Conservation (phyloP, 495 filamentous ascomycete genomes). For the Jackrogersella multiformis region DNA sequence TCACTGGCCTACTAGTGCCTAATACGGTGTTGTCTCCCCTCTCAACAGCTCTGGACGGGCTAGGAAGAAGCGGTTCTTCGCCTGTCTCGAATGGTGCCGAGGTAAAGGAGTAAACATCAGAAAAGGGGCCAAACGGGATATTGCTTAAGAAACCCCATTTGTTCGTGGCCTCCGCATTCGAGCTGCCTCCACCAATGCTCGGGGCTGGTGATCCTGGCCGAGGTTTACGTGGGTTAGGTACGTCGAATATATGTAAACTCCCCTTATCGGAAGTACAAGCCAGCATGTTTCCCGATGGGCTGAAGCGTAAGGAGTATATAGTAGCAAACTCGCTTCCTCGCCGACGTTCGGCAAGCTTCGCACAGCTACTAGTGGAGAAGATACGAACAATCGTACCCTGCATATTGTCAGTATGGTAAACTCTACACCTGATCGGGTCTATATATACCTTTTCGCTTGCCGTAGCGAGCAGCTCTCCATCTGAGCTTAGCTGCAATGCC, state of each 20-base stretch:
- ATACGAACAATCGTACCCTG: constrained; percentile 90
- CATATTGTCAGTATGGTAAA: neutral
- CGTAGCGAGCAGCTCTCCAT: constrained; percentile 86
- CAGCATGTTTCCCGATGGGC: constrained; percentile 76
- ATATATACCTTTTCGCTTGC: constrained; percentile 81
- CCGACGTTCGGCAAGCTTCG: constrained; percentile 81
- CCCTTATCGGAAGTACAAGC: constrained; percentile 98
- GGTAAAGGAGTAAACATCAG: constrained; percentile 83
- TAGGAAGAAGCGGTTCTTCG: constrained; percentile 65
- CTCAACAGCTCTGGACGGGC: constrained; percentile 31
- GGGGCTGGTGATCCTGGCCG: constrained; percentile 12
- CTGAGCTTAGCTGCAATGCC: constrained; percentile 80
- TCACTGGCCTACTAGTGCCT: constrained; percentile 66
- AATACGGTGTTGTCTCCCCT: constrained; percentile 49
- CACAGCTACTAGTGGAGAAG: constrained; percentile 78
- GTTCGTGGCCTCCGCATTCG: constrained; percentile 62
- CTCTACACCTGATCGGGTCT: neutral
- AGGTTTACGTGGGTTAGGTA: constrained; percentile 52
- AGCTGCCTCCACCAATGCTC: constrained; percentile 11
- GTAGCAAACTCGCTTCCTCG: constrained; percentile 88
- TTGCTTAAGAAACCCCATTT: constrained; percentile 85
- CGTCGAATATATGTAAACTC: constrained; percentile 92
- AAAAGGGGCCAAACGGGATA: constrained; percentile 84
- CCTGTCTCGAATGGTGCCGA: constrained; percentile 80
- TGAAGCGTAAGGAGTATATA: constrained; percentile 88